These are phyloP conservation scores for Takashimella koratensis DNA, from an alignment of 1,284 basidiomycete species.

Conservation along the genomic window DNA sequence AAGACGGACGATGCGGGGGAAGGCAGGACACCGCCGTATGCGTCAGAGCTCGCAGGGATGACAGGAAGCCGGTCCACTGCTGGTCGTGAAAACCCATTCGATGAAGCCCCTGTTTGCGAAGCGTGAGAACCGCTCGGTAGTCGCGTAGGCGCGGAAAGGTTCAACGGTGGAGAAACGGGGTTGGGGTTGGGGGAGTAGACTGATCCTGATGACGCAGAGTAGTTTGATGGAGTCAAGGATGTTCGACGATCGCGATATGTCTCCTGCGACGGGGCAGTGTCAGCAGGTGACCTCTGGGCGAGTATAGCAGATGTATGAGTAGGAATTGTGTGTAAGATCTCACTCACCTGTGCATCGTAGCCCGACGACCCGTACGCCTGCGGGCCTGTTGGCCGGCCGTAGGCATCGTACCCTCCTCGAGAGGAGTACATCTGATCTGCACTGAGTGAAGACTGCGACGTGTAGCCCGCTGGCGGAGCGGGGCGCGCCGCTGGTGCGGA, in stretches of 20 bases:
- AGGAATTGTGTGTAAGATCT: too few species aligned
- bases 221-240: conserved; percentile 25
- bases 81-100: background rate
- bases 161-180: conserved; percentile 8
- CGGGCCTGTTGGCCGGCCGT: background rate
- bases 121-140: conserved; percentile 16
- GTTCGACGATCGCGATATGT: conserved; percentile 15
- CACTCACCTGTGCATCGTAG: background rate
- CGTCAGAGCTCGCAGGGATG: conserved; percentile 5
- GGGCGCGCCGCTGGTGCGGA: conserved; percentile 4
- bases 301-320: too few species aligned
- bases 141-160: conserved; percentile 7
- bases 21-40: conserved; percentile 9
- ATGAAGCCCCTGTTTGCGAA: background rate
- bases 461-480: background rate
- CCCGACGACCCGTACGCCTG: background rate
- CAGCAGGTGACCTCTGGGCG: too few species aligned
- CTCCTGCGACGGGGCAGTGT: too few species aligned
- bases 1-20: conserved; percentile 25
- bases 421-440: background rate
- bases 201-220: conserved; percentile 27
- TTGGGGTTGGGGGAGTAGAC: conserved; percentile 27
- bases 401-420: background rate
- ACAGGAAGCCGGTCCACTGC: background rate
- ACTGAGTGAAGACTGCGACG: background rate